phyloP scores from a whole-genome alignment of 495 filamentous ascomycete genomes.

The Penicillium subrubescens region DNA sequence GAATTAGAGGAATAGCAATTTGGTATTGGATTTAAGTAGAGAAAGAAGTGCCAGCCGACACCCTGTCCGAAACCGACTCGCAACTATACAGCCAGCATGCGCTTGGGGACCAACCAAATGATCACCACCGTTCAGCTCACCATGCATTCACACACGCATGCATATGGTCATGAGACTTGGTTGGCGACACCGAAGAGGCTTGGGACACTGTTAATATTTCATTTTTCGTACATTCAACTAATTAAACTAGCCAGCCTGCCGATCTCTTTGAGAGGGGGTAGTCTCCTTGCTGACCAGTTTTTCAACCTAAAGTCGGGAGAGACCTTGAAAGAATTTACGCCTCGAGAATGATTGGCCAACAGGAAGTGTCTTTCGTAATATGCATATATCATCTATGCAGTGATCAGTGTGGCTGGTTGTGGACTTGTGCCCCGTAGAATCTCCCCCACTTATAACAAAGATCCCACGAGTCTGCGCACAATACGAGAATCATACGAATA shows the following conservation, averaged over 20 bases:
- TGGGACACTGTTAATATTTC: neutral
- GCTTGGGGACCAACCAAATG: neutral
- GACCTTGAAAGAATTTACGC: neutral
- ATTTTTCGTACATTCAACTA: neutral
- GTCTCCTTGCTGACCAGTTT: neutral
- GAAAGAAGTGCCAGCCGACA: too few relatives aligned
- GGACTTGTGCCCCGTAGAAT: neutral
- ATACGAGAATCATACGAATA: neutral
- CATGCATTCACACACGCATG: neutral
- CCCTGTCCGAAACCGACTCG: neutral
- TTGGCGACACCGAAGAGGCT: neutral
- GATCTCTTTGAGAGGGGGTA: neutral
- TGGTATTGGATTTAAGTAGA: too few relatives aligned
- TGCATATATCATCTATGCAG: neutral
- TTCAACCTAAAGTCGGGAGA: neutral
- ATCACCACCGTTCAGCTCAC: neutral
- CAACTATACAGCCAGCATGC: neutral
- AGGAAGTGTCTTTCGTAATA: neutral
- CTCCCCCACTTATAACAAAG: neutral
- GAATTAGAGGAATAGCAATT: too few relatives aligned
- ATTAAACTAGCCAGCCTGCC: neutral
- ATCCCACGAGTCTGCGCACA: neutral
- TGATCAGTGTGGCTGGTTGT: neutral
- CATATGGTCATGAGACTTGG: neutral
- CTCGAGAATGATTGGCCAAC: neutral